Conservation (phyloP, 2,329 filamentous ascomycete genomes). For the Fusarium nodosum region DNA sequence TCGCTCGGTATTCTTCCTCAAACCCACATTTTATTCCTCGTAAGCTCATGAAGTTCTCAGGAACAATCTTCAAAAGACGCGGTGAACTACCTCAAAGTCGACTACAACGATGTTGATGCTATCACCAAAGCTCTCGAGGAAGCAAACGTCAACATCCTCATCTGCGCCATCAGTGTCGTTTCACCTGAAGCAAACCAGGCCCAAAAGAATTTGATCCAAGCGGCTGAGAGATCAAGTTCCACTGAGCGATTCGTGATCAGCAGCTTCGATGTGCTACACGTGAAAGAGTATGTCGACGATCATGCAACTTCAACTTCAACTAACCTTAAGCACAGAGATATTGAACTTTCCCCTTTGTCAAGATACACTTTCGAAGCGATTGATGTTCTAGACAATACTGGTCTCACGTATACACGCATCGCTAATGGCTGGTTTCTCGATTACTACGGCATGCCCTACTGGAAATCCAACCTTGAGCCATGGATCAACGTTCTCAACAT, state of each 20-base stretch:
- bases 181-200: slow-evolving; percentile 32
- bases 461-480: slow-evolving; percentile 40
- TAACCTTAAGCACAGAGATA: slow-evolving; percentile 24
- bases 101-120: slow-evolving; percentile 12
- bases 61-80: background rate
- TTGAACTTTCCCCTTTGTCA: slow-evolving; percentile 37
- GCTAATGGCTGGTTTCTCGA: slow-evolving; percentile 47
- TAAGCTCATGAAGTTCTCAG: background rate
- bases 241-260: slow-evolving; percentile 41
- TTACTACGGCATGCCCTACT: slow-evolving; percentile 47
- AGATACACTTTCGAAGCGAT: slow-evolving; percentile 46
- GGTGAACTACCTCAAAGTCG: slow-evolving; percentile 25
- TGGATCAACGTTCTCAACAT: slow-evolving; percentile 48
- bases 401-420: slow-evolving; percentile 35
- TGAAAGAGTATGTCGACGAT: slow-evolving; percentile 19
- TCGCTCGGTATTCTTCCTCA: slow-evolving; percentile 6
- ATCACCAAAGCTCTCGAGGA: slow-evolving; percentile 11
- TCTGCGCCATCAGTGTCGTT: slow-evolving; percentile 43
- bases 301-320: fast-evolving
- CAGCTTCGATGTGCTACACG: slow-evolving; percentile 44
- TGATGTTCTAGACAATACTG: slow-evolving; percentile 23
- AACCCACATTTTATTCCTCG: fast-evolving
- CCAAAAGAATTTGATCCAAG: slow-evolving; percentile 38
- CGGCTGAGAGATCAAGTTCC: slow-evolving; percentile 15
- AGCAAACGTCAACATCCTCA: slow-evolving; percentile 25